These are phyloP conservation scores for Tetracladium maxilliforme DNA, from an alignment of 2,329 filamentous ascomycete genomes.

Conservation along the genomic window DNA sequence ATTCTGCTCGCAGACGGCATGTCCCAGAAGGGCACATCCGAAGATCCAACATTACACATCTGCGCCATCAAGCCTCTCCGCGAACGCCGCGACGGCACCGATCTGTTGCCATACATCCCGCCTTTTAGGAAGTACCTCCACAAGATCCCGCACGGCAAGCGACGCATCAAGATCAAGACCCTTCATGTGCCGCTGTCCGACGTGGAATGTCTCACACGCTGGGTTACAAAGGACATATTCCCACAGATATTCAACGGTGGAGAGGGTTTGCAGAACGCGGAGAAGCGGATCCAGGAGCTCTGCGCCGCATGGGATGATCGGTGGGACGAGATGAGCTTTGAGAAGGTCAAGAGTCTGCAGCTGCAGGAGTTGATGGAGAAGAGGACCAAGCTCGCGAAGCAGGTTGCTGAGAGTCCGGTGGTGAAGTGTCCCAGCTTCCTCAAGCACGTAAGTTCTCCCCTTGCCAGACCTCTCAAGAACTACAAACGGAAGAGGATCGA, in stretches of 20 bases:
- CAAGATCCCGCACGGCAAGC: slow-evolving; percentile 48
- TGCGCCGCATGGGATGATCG: slow-evolving; percentile 60
- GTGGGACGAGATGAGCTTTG: slow-evolving; percentile 78
- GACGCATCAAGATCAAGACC: slow-evolving; percentile 53
- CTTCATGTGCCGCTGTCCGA: slow-evolving; percentile 60
- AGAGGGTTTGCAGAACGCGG: slow-evolving; percentile 35
- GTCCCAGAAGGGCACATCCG: slow-evolving; percentile 37
- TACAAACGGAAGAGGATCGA: too few relatives aligned
- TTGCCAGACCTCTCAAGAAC: neutral
- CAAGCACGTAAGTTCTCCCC: slow-evolving; percentile 57
- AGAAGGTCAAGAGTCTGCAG: slow-evolving; percentile 66
- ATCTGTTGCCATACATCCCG: slow-evolving; percentile 72
- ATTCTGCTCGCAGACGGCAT: slow-evolving; percentile 67
- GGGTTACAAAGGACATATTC: slow-evolving; percentile 40
- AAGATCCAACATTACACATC: slow-evolving; percentile 58
- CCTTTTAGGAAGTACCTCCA: slow-evolving; percentile 54
- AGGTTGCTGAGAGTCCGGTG: slow-evolving; percentile 50
- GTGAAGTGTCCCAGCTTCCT: slow-evolving; percentile 63
- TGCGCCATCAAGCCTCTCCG: slow-evolving; percentile 61
- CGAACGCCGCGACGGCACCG: slow-evolving; percentile 61
- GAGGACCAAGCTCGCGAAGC: slow-evolving; percentile 45
- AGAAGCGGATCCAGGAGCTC: slow-evolving; percentile 52
- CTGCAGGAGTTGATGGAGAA: slow-evolving; percentile 68
- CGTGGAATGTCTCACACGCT: slow-evolving; percentile 72
- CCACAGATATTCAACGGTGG: slow-evolving; percentile 42